Base-by-base conservation (phyloP, 352 stramenopile species). In the Phytophthora fragariae region DNA sequence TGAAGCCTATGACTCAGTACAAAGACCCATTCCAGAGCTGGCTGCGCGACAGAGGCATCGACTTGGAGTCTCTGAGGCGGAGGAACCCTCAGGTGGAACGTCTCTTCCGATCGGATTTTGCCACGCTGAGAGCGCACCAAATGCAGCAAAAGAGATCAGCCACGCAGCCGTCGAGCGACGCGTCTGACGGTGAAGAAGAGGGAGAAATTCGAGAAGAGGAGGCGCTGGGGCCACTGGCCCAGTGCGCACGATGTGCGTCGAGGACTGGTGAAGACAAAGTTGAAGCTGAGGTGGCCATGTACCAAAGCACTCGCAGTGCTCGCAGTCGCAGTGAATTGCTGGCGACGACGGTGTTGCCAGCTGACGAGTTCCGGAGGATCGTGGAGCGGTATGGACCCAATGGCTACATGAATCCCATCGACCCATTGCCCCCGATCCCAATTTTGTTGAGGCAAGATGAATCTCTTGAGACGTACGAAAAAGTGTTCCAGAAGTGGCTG, bases 401-500 rank as follows among this genome's bases (percentile, higher is more conserved):
- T 12, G 60, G 60, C n/a, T 27, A 35, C 11, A 31, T 69, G 52
- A 6, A 7, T 11, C 4, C 27, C 15, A 27, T 39, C 10, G 15
- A 57, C 11, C 37, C 35, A 11, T 21, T 69, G 29, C 31, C 17
- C 9, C 52, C 53, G 15, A 69, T 69, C 19, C 8, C 62, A 10
- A 58, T 69, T 6, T 7, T 63, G 11, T 2, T 69, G 53, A 69
- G 46, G n/a, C 39, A 9, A 6, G 17, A n/a, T 11, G 62, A 69
- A 17, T 50, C 53, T 2, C 6, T n/a, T 12, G 6, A 11, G n/a
- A n/a, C 14, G 10, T 62, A 57, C 52, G 62, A 69, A 12, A 2
- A 8, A 2, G 59, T 57, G 11, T 69, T 69, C 19, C 31, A 37
- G 19, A 49, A 47, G 15, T 71, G 64, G 64, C 21, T 71, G 3